phyloP scores from a whole-genome alignment of 1,139 yeast species.

The Hansenula sp. region DNA sequence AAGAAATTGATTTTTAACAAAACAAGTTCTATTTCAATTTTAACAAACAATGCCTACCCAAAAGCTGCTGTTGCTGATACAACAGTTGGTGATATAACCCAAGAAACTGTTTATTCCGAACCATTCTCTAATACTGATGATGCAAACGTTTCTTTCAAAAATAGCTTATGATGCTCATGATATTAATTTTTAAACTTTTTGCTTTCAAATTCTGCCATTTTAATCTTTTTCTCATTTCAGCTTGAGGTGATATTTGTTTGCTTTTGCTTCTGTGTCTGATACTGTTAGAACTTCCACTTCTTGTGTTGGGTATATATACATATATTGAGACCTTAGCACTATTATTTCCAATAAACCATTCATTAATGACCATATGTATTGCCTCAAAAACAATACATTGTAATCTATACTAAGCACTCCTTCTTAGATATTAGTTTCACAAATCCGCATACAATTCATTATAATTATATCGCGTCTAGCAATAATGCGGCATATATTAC shows the following conservation, averaged over 20 bases:
- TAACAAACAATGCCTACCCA: conserved; percentile 9
- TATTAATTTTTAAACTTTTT: neutral
- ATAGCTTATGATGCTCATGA: neutral
- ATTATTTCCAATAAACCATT: no score
- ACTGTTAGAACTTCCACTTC: no score
- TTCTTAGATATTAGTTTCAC: no score
- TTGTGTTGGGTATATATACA: no score
- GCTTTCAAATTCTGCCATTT: neutral
- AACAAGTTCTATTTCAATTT: conserved; percentile 12
- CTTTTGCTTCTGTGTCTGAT: neutral
- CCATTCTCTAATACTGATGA: conserved; percentile 13
- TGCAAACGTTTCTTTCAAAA: neutral
- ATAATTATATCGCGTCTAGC: no score
- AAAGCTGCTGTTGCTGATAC: conserved; percentile 7
- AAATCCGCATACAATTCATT: no score
- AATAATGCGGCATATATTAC: no score
- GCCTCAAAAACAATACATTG: no score
- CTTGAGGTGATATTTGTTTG: neutral
- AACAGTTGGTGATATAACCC: conserved; percentile 18
- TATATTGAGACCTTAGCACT: no score
- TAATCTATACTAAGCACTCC: no score
- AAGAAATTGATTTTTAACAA: conserved; percentile 14
- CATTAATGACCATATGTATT: no score
- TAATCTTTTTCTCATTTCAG: conserved; percentile 2
- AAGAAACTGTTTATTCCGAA: conserved; percentile 21